These are phyloP conservation scores for Haplosporangium gracile DNA, from an alignment of 192 early-diverging fungal species.

Conservation along the genomic window DNA sequence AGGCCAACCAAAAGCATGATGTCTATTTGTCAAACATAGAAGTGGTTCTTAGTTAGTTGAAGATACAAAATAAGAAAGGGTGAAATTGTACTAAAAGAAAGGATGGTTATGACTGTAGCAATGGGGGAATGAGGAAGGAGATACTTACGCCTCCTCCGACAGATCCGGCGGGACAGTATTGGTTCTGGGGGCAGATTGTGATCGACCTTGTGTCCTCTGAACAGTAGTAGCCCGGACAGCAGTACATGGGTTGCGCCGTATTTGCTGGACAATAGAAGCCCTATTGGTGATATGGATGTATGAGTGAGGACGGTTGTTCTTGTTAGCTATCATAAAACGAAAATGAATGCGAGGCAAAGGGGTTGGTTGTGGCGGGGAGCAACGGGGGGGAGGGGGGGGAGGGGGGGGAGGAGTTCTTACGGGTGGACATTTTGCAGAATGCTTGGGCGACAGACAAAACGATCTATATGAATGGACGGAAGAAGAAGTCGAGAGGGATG, in stretches of 20 bases:
- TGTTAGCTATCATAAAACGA: neutral
- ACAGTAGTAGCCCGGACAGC: slow-evolving; percentile 71
- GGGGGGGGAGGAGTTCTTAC: slow-evolving; percentile 23
- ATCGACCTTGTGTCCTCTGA: slow-evolving; percentile 58
- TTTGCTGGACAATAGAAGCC: slow-evolving; percentile 68
- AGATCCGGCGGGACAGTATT: slow-evolving; percentile 68
- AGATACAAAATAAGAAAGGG: neutral
- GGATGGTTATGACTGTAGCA: neutral
- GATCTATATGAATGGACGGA: slow-evolving; percentile 1
- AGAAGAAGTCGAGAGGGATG: neutral
- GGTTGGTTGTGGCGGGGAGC: too few species aligned
- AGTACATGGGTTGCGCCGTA: slow-evolving; percentile 71
- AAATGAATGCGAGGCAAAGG: neutral
- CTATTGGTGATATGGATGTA: neutral
- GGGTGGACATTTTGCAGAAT: slow-evolving; percentile 36
- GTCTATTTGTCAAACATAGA: neutral
- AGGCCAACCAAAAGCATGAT: slow-evolving; percentile 40
- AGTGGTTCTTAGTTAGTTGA: neutral
- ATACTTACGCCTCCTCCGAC: slow-evolving; percentile 38
- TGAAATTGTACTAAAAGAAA: neutral
- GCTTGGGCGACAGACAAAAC: slow-evolving; percentile 49
- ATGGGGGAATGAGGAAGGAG: neutral
- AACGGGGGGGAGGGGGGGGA: too few species aligned
- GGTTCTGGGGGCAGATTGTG: slow-evolving; percentile 62
- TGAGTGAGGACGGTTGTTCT: neutral